Percentiles rank a stretch among this genome's conserved stretches.
Evolutionary conservation across 2,329 filamentous ascomycete species (phyloP).

Genomic region (Corynespora cassiicola): DNA sequence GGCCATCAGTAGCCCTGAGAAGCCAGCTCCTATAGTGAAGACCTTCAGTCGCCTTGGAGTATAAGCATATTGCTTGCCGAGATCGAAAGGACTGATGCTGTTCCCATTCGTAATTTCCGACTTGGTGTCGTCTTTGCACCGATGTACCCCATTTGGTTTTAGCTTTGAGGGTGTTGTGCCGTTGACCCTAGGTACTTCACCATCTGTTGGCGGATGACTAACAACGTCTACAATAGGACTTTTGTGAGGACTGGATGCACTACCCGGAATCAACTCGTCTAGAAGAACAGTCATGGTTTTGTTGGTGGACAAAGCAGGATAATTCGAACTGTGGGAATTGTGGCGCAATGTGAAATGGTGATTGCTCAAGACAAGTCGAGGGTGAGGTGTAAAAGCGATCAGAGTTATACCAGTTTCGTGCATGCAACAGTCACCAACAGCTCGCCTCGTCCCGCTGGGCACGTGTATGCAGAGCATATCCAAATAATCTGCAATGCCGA

Average conservation of each 20-base stretch:
- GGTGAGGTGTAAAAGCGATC: neutral
- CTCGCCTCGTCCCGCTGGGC: too few species aligned
- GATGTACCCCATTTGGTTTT: conserved; percentile 7
- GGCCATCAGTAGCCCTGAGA: conserved; percentile 9
- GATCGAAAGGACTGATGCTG: conserved; percentile 21
- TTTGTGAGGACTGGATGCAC: conserved; percentile 2
- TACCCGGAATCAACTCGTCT: conserved; percentile 8
- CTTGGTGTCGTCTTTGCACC: too few species aligned
- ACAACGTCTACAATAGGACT: conserved; percentile 3
- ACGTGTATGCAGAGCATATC: too few species aligned
- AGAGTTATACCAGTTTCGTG: too few species aligned
- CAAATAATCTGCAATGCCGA: too few species aligned
- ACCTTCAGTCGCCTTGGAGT: conserved; percentile 24
- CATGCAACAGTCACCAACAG: too few species aligned
- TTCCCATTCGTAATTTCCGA: conserved; percentile 2
- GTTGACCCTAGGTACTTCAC: conserved; percentile 18
- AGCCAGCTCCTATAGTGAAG: conserved; percentile 12
- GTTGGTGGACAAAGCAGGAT: conserved; percentile 3
- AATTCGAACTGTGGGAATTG: conserved; percentile 10
- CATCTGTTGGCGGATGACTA: conserved; percentile 9
- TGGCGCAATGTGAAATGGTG: neutral
- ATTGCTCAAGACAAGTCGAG: conserved; percentile 1
- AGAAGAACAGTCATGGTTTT: conserved; percentile 19
- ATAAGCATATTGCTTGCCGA: conserved; percentile 23
- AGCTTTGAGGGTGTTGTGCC: conserved; percentile 11